Percentiles rank a stretch among this genome's conserved stretches.
Conservation (phyloP, 2,329 filamentous ascomycete genomes). For the Beauveria australis region DNA sequence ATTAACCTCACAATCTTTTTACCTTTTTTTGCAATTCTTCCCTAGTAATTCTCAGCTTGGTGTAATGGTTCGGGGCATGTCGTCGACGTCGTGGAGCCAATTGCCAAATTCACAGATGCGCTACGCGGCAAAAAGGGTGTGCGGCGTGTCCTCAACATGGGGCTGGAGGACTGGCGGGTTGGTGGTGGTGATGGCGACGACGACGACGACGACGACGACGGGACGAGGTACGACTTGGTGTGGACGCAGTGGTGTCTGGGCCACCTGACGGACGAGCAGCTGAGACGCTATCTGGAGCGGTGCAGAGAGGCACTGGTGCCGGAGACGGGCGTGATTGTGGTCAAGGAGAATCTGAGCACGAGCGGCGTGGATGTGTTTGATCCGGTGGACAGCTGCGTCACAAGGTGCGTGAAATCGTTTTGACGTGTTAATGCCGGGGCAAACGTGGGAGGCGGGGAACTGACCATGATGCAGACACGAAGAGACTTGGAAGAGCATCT, state of each 20-base stretch:
- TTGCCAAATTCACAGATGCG: constrained; percentile 66
- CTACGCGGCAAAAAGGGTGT: constrained; percentile 51
- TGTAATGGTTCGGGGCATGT: too few species aligned
- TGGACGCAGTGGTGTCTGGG: constrained; percentile 91
- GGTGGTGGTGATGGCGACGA: constrained; percentile 22
- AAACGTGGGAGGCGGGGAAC: background rate
- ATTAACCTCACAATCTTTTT: too few species aligned
- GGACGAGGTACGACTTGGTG: constrained; percentile 65
- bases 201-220: constrained; percentile 30
- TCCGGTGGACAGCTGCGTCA: constrained; percentile 67
- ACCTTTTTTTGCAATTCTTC: too few species aligned
- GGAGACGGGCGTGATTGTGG: constrained; percentile 25
- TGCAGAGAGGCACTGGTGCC: constrained; percentile 39
- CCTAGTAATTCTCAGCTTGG: too few species aligned
- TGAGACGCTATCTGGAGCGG: constrained; percentile 57
- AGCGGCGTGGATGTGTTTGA: constrained; percentile 62
- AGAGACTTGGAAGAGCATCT: constrained; percentile 60
- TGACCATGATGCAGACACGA: constrained; percentile 47
- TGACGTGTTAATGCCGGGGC: too few species aligned
- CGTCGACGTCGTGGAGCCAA: constrained; percentile 77
- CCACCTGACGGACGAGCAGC: constrained; percentile 66
- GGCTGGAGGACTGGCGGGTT: constrained; percentile 65
- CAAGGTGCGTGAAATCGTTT: constrained; percentile 37
- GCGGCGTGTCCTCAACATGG: constrained; percentile 58
- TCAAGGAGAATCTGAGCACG: constrained; percentile 61